These are phyloP conservation scores for Boehmeria nivea DNA, from an alignment of 306 rosid genomes.

Conservation along the genomic window DNA sequence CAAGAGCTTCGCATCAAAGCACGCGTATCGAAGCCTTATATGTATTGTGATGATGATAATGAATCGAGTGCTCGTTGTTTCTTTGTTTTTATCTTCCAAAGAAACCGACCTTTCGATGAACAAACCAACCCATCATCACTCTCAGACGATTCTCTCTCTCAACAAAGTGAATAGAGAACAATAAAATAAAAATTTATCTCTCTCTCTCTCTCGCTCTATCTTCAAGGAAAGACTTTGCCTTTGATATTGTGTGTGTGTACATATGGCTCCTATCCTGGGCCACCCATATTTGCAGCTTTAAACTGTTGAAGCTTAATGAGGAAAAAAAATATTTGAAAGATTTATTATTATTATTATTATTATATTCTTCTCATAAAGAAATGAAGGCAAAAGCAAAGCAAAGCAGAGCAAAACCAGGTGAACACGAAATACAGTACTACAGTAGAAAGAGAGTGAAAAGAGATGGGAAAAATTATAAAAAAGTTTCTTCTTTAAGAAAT, in stretches of 20 bases:
- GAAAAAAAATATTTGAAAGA: not conserved
- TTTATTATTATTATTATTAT: not conserved
- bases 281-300: constrained; percentile 74
- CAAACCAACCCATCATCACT: constrained; percentile 29
- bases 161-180: constrained; percentile 22
- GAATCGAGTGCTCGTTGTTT: constrained; percentile 38
- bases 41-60: too few species aligned
- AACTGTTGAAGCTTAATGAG: constrained; percentile 25
- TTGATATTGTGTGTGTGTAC: constrained; percentile 31
- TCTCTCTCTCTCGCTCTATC: constrained; percentile 15
- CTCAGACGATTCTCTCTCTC: constrained; percentile 18
- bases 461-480: not conserved
- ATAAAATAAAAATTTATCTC: constrained; percentile 14
- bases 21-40: constrained; percentile 66
- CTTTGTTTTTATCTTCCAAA: constrained; percentile 39
- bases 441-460: constrained; percentile 1
- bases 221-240: constrained; percentile 10
- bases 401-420: constrained; percentile 30
- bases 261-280: constrained; percentile 55
- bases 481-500: not conserved
- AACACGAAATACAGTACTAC: constrained; percentile 60
- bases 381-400: constrained; percentile 1
- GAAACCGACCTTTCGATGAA: constrained; percentile 85
- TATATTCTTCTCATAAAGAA: not conserved
- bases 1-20: constrained; percentile 46